phyloP scores from a whole-genome alignment of 306 rosid genomes.

The Fagus sylvatica region DNA sequence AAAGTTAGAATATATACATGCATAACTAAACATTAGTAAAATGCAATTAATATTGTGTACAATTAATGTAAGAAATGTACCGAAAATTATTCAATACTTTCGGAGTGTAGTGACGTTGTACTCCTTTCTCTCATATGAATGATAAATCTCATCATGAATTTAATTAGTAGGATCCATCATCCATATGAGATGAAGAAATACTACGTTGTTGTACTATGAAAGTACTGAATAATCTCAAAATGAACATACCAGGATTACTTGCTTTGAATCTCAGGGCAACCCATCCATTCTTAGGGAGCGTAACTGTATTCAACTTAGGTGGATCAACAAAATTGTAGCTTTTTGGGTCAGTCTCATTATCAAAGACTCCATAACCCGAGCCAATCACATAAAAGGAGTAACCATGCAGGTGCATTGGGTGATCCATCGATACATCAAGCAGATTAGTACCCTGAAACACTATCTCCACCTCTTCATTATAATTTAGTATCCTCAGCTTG shows the following conservation, averaged over 20 bases:
- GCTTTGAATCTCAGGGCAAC: slow-evolving; percentile 22
- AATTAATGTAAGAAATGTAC: no score
- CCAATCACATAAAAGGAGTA: slow-evolving; percentile 36
- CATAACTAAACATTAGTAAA: no score
- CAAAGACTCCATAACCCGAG: slow-evolving; percentile 25
- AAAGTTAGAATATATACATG: no score
- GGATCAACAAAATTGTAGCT: slow-evolving; percentile 9
- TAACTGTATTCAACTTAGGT: slow-evolving; percentile 22
- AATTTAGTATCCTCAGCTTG: slow-evolving; percentile 16
- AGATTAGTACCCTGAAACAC: slow-evolving; percentile 28
- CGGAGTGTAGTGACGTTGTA: no score
- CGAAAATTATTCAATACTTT: no score
- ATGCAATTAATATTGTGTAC: no score
- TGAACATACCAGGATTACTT: slow-evolving; percentile 26
- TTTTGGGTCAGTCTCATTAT: not conserved
- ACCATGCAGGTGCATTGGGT: slow-evolving; percentile 42
- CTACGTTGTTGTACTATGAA: no score
- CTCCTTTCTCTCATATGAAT: no score
- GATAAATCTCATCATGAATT: no score
- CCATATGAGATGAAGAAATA: no score
- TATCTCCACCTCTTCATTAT: not conserved
- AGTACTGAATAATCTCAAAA: no score
- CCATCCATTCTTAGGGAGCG: slow-evolving; percentile 33
- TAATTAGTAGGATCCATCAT: no score
- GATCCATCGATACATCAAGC: slow-evolving; percentile 30